Base-by-base conservation (phyloP, 306 rosid genomes). In the Astragalus membranaceus region DNA sequence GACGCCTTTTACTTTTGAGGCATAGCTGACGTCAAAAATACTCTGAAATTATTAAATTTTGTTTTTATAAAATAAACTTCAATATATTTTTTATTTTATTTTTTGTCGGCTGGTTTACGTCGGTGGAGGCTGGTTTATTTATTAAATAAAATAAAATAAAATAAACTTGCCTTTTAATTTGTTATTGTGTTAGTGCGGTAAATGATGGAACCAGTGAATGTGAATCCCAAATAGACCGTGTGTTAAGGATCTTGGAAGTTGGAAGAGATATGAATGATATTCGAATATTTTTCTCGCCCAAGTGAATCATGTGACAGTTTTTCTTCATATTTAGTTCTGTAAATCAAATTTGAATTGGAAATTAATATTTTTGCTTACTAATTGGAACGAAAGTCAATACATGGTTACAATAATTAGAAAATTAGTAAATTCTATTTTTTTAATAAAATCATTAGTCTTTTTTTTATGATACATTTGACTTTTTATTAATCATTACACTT, bases 1-100 rank as follows among this genome's bases (percentile, higher is more conserved):
- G 11, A 76, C 88, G 10, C 81, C 77, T 46, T 89, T 76, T 6
- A 57, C 88, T 37, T 70, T 89, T 2, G 91, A 80, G 46, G 79
- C 87, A 6, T 88, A 82, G 73, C 14, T 52, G 58, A 44, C 11
- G 5, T 54, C 42, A 7, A 41, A 8, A 64, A 36, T 36, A 36
- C 41, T 36, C 41, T 36, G 8, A 36, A 36, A 7, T 5, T 36
- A 5, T 36, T 36, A 5, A 36, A 3, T 36, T 36, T 36, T 36
- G 5, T 14, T 51, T 35, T 0, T 13, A 11, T 29, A 2, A 7
- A 43, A 64, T 65, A 65, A 68, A 41, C 8, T 15, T 6, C 9
- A 14, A 15, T 12, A 62, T n/a, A 6, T 26, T 20, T 32, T 46
- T 64, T 46, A 44, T 12, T n/a, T 37, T 55, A 5, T 36, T 2